Conservation (phyloP, 2,329 filamentous ascomycete genomes). For the Penicillium sclerotiorum region DNA sequence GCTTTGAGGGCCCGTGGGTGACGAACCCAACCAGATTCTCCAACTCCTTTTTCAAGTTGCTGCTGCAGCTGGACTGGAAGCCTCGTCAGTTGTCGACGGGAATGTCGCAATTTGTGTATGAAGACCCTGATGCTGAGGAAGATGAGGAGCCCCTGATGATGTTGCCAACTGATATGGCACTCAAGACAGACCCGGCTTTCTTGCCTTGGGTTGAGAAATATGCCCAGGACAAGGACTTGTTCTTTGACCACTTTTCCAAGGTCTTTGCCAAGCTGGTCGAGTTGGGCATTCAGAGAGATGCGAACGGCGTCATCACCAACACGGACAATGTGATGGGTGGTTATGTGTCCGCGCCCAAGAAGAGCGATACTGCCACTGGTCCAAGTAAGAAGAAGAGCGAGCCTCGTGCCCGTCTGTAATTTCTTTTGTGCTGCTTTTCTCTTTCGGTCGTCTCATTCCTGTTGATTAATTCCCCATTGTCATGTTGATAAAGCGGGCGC, state of each 20-base stretch:
- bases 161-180: conserved; percentile 65
- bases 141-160: conserved; percentile 64
- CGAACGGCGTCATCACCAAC: conserved; percentile 56
- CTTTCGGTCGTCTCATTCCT: conserved; percentile 3
- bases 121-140: conserved; percentile 56
- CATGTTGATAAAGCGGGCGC: conserved; percentile 16
- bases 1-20: conserved; percentile 63
- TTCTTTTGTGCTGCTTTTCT: conserved; percentile 10
- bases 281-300: conserved; percentile 61
- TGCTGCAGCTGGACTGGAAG: conserved; percentile 57
- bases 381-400: conserved; percentile 22
- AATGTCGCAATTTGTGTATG: conserved; percentile 61
- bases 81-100: conserved; percentile 57
- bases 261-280: conserved; percentile 65
- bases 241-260: conserved; percentile 62
- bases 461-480: conserved; percentile 21
- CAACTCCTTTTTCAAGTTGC: conserved; percentile 60
- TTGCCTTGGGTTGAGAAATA: conserved; percentile 61
- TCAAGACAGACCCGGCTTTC: conserved; percentile 58
- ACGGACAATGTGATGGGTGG: conserved; percentile 61
- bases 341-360: conserved; percentile 61
- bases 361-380: conserved; percentile 45
- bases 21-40: conserved; percentile 62
- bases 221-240: conserved; percentile 62
- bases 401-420: conserved; percentile 32